phyloP scores from a whole-genome alignment of 2,329 filamentous ascomycete genomes.

The Diaporthe sp. region DNA sequence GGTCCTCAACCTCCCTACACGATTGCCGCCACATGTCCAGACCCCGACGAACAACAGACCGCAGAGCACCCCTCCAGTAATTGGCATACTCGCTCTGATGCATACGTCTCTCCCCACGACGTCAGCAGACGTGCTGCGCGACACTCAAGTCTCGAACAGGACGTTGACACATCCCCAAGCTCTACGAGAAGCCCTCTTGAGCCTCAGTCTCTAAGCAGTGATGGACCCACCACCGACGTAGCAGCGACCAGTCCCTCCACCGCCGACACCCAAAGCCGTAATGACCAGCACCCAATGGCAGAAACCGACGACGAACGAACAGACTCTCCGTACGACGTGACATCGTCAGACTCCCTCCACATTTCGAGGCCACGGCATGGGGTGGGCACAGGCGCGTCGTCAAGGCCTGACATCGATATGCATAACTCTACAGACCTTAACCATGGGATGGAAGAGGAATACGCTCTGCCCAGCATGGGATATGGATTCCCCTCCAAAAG shows the following conservation, averaged over 20 bases:
- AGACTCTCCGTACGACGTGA: constrained; percentile 31
- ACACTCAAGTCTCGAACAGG: constrained; percentile 12
- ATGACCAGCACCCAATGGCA: constrained; percentile 28
- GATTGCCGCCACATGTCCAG: constrained; percentile 41
- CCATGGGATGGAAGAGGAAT: constrained; percentile 49
- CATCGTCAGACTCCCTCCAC: constrained; percentile 14
- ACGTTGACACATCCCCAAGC: constrained; percentile 47
- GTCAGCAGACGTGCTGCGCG: constrained; percentile 20
- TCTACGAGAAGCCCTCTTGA: constrained; percentile 61
- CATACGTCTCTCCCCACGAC: not conserved
- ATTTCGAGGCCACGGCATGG: constrained; percentile 36
- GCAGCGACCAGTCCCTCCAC: constrained; percentile 28
- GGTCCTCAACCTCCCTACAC: constrained; percentile 36
- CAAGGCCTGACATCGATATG: constrained; percentile 6
- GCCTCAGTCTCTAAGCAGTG: constrained; percentile 49
- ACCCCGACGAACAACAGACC: constrained; percentile 35
- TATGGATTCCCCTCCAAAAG: constrained; percentile 69
- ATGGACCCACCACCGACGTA: constrained; percentile 33
- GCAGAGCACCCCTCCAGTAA: constrained; percentile 8
- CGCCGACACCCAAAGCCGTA: constrained; percentile 4
- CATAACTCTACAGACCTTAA: constrained; percentile 38
- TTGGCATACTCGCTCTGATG: constrained; percentile 27
- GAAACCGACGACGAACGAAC: constrained; percentile 35
- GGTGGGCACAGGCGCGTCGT: constrained; percentile 29
- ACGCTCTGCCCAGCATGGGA: constrained; percentile 60